Conservation (phyloP, 805 yeast species). For the Myxozyma sirexii region DNA sequence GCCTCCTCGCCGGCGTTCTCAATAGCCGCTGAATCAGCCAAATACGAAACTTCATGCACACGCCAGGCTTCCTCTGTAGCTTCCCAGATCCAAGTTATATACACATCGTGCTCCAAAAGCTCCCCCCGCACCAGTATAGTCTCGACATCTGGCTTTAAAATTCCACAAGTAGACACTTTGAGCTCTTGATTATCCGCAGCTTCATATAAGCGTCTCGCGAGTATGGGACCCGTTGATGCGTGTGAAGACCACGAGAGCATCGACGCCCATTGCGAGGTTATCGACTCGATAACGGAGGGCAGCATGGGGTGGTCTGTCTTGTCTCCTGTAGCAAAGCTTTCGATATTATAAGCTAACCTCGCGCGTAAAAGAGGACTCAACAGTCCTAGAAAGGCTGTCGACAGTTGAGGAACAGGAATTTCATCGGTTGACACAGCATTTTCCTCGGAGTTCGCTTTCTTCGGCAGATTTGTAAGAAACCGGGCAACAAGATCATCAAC, state of each 20-base stretch:
- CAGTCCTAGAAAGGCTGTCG: slow-evolving; percentile 9
- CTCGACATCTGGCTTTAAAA: slow-evolving; percentile 20
- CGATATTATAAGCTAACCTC: slow-evolving; percentile 19
- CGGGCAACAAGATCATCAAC: neutral
- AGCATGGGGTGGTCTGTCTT: neutral
- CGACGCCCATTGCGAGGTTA: slow-evolving; percentile 19
- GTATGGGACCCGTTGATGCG: slow-evolving; percentile 9
- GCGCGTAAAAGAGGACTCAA: slow-evolving; percentile 28
- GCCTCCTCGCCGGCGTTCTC: neutral
- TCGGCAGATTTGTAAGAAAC: neutral
- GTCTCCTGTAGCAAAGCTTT: neutral
- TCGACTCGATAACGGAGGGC: slow-evolving; percentile 1
- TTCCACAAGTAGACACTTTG: neutral
- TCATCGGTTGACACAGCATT: neutral
- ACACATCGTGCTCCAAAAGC: slow-evolving; percentile 6
- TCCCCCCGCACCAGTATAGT: slow-evolving; percentile 6
- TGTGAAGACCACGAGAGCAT: slow-evolving; percentile 22
- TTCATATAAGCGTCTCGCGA: slow-evolving; percentile 20
- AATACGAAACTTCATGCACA: slow-evolving; percentile 13
- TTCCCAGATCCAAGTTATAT: slow-evolving; percentile 18
- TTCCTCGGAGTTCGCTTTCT: neutral
- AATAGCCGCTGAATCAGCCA: neutral
- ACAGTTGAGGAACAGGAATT: neutral
- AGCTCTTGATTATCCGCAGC: slow-evolving; percentile 5
- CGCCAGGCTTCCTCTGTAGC: slow-evolving; percentile 21